phyloP scores from a whole-genome alignment of 192 early-diverging fungal genomes.

The Chytriomyces confervae region DNA sequence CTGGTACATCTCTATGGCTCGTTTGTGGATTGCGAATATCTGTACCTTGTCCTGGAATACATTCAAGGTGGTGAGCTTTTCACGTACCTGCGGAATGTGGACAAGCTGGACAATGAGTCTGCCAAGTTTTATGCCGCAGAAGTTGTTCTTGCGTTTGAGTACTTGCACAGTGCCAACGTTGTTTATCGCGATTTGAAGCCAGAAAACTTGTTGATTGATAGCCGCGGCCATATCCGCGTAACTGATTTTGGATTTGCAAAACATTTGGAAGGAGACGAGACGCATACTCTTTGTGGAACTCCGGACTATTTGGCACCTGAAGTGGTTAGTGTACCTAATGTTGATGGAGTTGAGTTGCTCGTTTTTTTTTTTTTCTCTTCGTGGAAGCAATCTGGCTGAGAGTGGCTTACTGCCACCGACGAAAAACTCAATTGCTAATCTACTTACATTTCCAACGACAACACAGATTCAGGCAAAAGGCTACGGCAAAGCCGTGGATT shows the following conservation, averaged over 20 bases:
- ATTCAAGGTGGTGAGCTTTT: slow-evolving; percentile 79
- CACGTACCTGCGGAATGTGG: slow-evolving; percentile 77
- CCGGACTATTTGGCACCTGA: slow-evolving; percentile 84
- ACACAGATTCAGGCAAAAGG: slow-evolving; percentile 66
- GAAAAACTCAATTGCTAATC: slow-evolving; percentile 34
- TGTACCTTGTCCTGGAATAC: slow-evolving; percentile 60
- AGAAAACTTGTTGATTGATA: slow-evolving; percentile 72
- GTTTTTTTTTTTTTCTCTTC: neutral
- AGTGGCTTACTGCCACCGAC: slow-evolving; percentile 57
- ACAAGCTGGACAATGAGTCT: slow-evolving; percentile 77
- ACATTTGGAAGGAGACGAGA: slow-evolving; percentile 61
- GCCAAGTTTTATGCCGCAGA: slow-evolving; percentile 61
- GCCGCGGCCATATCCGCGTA: slow-evolving; percentile 71
- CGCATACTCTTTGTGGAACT: slow-evolving; percentile 79
- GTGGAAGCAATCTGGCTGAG: neutral
- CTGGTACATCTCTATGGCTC: slow-evolving; percentile 48
- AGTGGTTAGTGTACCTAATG: slow-evolving; percentile 40
- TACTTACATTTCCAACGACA: slow-evolving; percentile 68
- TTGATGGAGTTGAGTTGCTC: slow-evolving; percentile 59
- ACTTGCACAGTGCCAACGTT: slow-evolving; percentile 47
- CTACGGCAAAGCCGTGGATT: slow-evolving; percentile 93
- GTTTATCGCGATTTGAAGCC: slow-evolving; percentile 48
- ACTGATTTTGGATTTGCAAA: slow-evolving; percentile 81
- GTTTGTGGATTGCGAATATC: slow-evolving; percentile 54
- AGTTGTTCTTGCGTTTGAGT: slow-evolving; percentile 41